A percentile compares a stretch with the other conserved stretches of the same genome.
Evolutionary conservation across 1,139 yeast species (phyloP).

Genomic region (Scheffersomyces insectosa): DNA sequence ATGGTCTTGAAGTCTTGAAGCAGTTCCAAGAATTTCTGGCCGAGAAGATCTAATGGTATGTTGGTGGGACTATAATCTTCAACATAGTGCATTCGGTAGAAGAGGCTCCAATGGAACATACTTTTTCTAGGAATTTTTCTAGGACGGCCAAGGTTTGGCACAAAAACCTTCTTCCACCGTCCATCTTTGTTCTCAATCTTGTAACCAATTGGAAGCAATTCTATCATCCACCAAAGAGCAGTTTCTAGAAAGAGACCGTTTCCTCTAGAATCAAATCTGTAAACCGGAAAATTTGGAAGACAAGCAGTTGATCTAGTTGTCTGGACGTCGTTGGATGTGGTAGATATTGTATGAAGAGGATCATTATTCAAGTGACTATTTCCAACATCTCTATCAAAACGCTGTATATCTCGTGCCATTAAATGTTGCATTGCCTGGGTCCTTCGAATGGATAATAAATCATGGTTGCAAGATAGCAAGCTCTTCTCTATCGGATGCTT

Average conservation of each 20-base stretch:
- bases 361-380: neutral
- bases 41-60: constrained; percentile 35
- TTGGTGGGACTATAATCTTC: constrained; percentile 47
- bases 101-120: constrained; percentile 61
- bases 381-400: constrained; percentile 4
- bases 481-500: constrained; percentile 38
- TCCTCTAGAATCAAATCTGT: constrained; percentile 38
- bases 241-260: constrained; percentile 18
- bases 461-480: constrained; percentile 50
- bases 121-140: constrained; percentile 51
- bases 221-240: constrained; percentile 62
- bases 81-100: constrained; percentile 51
- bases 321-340: neutral
- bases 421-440: neutral
- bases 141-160: constrained; percentile 55
- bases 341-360: neutral
- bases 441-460: constrained; percentile 29
- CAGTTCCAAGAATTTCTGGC: constrained; percentile 21
- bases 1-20: constrained; percentile 13
- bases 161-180: constrained; percentile 46
- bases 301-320: neutral
- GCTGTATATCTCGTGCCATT: constrained; percentile 11
- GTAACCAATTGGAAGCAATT: constrained; percentile 55
- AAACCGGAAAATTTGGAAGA: constrained; percentile 12
- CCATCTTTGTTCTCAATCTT: constrained; percentile 47